Base-by-base conservation (phyloP, 768 basidiomycete genomes). In the Mrakia blollopis region DNA sequence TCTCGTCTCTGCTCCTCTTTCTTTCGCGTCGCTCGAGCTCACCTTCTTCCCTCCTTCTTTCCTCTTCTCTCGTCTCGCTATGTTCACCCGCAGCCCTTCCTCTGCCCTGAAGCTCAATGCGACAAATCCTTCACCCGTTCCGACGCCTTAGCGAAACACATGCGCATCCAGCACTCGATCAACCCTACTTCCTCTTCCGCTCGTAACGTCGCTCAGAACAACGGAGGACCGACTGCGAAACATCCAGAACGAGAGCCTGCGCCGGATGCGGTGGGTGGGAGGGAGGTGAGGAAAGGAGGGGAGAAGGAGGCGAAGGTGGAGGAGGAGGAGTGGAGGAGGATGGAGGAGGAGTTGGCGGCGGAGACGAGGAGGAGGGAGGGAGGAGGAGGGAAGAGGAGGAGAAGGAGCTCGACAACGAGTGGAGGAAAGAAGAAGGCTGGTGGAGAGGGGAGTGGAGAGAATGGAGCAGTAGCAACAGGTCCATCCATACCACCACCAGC, bases 61-160 rank as follows among this genome's bases (percentile, higher is more conserved):
- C 35, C 47, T 44, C 14, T 62, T 47, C 9, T 30, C 23, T 23
- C 28, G 25, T 16, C n/a, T 13, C 54, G 5, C 23, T 3, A 47
- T 57, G 18, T 8, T 57, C 57, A 57, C 57, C 9, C 57, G 50
- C 54, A 57, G 39, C 54, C 47, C 65, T 60, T 75, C 54, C 21
- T 41, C 60, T 37, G 50, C 16, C 35, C 57, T 47, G 14, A 63
- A 71, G 73, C 50, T 54, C 37, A 94, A 85, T 98, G 95, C 82
- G 92, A 93, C 86, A 94, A 93, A 81, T 91, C 92, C 0, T 98
- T 98, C 84, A 94, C 94, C 13, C 93, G 94, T 61, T 93, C 93
- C 1, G 94, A 97, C 84, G 93, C 94, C 13, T 88, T 96, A 28
- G 82, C 82, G 30, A 96, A 96, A 82, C 94, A 97, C 83, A 91